Evolutionary conservation across 805 yeast genomes (phyloP), one percentile per base, ranked within the genome.

Genomic region (Sugiyamaella chiloensis): DNA sequence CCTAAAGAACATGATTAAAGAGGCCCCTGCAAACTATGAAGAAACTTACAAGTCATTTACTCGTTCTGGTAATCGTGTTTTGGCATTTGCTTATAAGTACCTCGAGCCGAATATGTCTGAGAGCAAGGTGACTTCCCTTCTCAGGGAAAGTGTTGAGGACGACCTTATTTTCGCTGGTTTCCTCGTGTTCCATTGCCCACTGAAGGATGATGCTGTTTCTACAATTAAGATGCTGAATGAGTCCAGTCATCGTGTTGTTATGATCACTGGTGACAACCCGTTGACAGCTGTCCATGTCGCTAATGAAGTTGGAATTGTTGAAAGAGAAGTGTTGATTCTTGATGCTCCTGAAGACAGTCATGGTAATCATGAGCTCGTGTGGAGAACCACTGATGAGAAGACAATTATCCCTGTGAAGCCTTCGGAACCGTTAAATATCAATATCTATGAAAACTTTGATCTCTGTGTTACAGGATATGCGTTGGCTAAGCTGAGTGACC

Each of bases 221-320:
- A 85, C 96, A 34, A 82, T 93, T 57, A 75, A 80, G 61, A 91
- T 89, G 97, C 76, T 93, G 67, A 91, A 88, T 68, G 95, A 88
- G 63, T 89, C 97, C 0, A 81, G 91, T 46, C 99, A 93, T 67
- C 88, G 99, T 64, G 87, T 88, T 65, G 81, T 93, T 36, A 93
- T 93, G 99, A 93, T 93, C 58, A 93, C 99, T 42, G 99, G 99
- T 75, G 99, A 93, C 69, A 93, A 91, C 67, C 97, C 99, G 32
- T 78, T 93, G 63, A 93, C 99, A 56, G 99, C 99, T 26, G 93
- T 93, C 52, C 97, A 91, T 65, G 99, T 93, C 58, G 98, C 98
- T 19, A 82, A 83, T 59, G 96, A 88, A 68, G 98, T 93, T 51
- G 84, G 74, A 16, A 93, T 93, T 61, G 84, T 89, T 51, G 85